These are phyloP conservation scores for Coelastrella sp. DNA, from an alignment of 139 green algal genomes.

Conservation along the genomic window DNA sequence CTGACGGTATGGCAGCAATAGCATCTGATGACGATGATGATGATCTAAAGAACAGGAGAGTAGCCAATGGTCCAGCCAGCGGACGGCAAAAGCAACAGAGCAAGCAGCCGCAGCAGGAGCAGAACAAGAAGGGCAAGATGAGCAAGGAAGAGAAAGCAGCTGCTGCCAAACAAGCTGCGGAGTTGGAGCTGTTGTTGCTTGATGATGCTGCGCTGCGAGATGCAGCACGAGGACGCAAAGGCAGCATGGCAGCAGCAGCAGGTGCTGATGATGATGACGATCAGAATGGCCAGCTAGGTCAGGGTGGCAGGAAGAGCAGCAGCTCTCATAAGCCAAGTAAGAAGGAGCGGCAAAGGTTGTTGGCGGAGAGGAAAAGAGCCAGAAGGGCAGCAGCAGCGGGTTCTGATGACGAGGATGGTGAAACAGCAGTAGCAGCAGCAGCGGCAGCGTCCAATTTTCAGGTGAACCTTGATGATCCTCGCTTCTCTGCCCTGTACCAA, in stretches of 20 bases:
- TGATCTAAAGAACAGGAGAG: neutral
- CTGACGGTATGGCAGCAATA: neutral
- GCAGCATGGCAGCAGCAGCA: neutral
- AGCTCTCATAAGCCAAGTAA: neutral
- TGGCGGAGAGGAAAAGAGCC: constrained; percentile 43
- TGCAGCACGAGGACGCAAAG: constrained; percentile 40
- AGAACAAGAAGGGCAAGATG: constrained; percentile 33
- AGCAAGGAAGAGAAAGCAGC: constrained; percentile 43
- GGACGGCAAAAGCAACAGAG: constrained; percentile 4
- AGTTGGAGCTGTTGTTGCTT: constrained; percentile 96
- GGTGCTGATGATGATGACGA: constrained; percentile 51
- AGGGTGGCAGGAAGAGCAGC: constrained; percentile 25
- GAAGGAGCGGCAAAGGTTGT: constrained; percentile 43
- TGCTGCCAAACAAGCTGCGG: constrained; percentile 63
- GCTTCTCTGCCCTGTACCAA: constrained; percentile 82
- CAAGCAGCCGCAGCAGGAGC: constrained; percentile 47
- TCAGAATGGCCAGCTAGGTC: neutral
- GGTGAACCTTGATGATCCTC: constrained; percentile 77
- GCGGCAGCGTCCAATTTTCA: neutral
- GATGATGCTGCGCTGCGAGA: constrained; percentile 79
- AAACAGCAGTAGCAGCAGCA: constrained; percentile 51
- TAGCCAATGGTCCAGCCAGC: no score
- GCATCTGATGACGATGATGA: neutral
- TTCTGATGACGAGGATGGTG: constrained; percentile 58
- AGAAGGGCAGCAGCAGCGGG: constrained; percentile 38